Evolutionary conservation across 164 flowering plant species (phyloP).

Genomic region (Nelumbo lutea): DNA sequence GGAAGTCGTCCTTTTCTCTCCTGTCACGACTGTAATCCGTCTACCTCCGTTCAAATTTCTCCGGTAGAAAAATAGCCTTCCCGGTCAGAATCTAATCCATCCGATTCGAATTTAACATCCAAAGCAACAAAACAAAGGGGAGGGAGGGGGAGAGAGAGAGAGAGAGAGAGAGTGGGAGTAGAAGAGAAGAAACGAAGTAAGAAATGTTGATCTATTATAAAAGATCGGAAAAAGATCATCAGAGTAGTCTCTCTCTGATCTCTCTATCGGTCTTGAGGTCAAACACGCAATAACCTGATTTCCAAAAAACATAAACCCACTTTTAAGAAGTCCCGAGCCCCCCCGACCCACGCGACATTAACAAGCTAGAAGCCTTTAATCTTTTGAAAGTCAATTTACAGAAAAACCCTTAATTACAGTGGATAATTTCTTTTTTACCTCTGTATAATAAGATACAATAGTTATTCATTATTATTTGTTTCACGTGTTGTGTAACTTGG

Average conservation of each 20-base stretch:
- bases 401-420: too few relatives aligned
- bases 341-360: too few relatives aligned
- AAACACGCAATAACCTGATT: conserved; percentile 48
- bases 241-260: conserved; percentile 10
- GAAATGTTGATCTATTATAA: conserved; percentile 13
- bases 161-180: conserved; percentile 1
- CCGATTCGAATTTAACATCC: not conserved
- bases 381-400: too few relatives aligned
- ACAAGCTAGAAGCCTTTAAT: too few relatives aligned
- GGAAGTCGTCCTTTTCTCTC: conserved; percentile 1
- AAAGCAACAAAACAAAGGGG: too few relatives aligned
- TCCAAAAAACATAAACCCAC: too few relatives aligned
- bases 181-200: not conserved
- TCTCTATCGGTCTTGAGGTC: conserved; percentile 31
- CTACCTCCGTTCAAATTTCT: conserved; percentile 5
- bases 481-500: too few relatives aligned
- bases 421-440: too few relatives aligned
- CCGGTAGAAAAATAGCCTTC: conserved; percentile 1
- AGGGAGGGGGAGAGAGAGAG: conserved; percentile 1
- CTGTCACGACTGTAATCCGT: not conserved
- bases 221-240: not conserved
- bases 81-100: not conserved
- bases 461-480: too few relatives aligned
- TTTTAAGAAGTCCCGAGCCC: too few relatives aligned
- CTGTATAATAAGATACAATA: too few relatives aligned